Evolutionary conservation across 148 eudicot genomes (phyloP), one percentile per base, ranked within the genome.

Genomic region (Linanthus parryae): DNA sequence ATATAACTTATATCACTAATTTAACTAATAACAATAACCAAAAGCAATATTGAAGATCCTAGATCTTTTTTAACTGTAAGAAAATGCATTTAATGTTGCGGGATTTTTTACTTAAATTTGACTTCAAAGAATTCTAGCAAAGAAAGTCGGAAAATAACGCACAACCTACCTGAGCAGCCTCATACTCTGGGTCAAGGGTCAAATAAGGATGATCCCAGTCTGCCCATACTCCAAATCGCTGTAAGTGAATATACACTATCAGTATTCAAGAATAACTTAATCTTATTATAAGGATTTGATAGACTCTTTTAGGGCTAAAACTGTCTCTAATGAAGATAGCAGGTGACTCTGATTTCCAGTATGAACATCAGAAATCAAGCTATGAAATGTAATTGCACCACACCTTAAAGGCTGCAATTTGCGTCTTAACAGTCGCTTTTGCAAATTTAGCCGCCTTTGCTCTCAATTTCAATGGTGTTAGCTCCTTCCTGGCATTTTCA

Each of bases 361-460:
- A 5, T 17, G 19, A 35, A 44, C 8, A 45, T 26, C n/a, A 2
- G 1, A 21, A 51, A 15, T 20, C 5, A 52, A 13, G 16, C 21
- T 34, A 13, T 31, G 8, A 4, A 6, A n/a, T 28, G 35, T 18
- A 17, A 33, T 14, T 29, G n/a, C 9, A 47, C 9, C 3, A 27
- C 11, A 83, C 90, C 90, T 92, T 92, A 58, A 92, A 92, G 44
- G 99, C 82, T 45, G 81, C 77, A 96, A 92, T 81, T 56, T 92
- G 99, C 46, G 61, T 71, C 83, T 92, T 84, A 35, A 92, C 84
- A 31, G 99, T 92, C 23, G 81, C 75, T 74, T 76, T 92, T 15
- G 96, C 96, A 74, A 87, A 92, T 67, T 92, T 88, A 12, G 96
- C 95, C 10, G 99, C 99, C 64, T 77, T 92, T 44, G 83, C 75